Evolutionary conservation across 495 filamentous ascomycete species (phyloP), one percentile per base, ranked within the genome.

Genomic region (Aeminium ludgeri): DNA sequence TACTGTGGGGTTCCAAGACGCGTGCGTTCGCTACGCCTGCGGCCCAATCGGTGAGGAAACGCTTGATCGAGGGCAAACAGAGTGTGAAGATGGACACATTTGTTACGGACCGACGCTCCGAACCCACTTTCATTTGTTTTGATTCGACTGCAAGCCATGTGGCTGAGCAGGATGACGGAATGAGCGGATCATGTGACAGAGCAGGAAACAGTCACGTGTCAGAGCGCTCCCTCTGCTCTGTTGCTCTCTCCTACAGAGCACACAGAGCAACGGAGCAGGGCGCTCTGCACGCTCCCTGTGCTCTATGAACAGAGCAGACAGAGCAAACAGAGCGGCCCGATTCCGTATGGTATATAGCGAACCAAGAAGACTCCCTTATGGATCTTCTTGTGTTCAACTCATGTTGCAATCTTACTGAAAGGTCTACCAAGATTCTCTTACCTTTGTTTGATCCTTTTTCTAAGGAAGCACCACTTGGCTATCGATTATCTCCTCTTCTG

Each of bases 41-140:
- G 8, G 25, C 27, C 38, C 25, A 31, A 29, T 41, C 38, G n/a
- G 29, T 41, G 17, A 41, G 29, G 19, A 28, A 41, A 12, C 38
- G 38, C 25, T 41, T 41, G 38, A 41, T 41, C 10, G 38, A 41
- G 6, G 38, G 38, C 4, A 41, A 13, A 29, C 38, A 41, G 28
- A 29, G 28, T 7, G 38, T 41, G 38, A 41, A 32, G 29, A 41
- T 8, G 10, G 38, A 41, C 6, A 41, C 17, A 17, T 41, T 41
- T 11, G 4, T 10, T 13, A 19, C 10, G 6, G 34, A 16, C 16
- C 34, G 34, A 6, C 6, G 5, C 7, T 15, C 8, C 7, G 19
- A 12, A 13, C 16, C 7, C 4, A 19, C 34, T 6, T 6, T 18
- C 10, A 20, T 20, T 7, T 20, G 23, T 15, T 10, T 19, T 7